Base-by-base conservation (phyloP, 2,329 filamentous ascomycete species). In the Cercospora berteroae region DNA sequence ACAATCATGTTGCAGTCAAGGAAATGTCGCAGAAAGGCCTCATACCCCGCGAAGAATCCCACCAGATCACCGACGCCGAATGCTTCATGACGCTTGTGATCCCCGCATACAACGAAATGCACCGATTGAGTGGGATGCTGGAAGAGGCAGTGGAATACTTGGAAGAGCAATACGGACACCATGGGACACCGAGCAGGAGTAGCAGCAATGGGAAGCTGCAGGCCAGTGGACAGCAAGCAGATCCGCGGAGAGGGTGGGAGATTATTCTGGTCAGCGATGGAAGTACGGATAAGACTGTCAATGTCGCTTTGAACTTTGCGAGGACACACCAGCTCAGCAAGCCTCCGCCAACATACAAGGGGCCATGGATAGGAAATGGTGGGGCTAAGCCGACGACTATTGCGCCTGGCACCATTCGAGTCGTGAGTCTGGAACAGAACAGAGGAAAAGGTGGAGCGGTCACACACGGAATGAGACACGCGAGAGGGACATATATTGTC, bases 401-500 rank as follows among this genome's bases (percentile, higher is more conserved):
- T 25, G 85, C 92, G 23, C 89, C 94, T 71, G 93, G 94, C 65
- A 86, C 92, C 55, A 86, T 99, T 67, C 87, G 95, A 10, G 88
- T 99, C 13, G 87, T 97, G 59, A 88, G 85, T 6, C 82, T 99
- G 62, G 87, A 89, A 69, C 83, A 88, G 79, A 99, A 99, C 79
- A 86, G 95, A 68, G 95, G 95, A 68, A 99, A 99, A 80, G 95
- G 95, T 63, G 95, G 95, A 23, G 92, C 93, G 7, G 95, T 98
- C 44, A 96, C 93, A 3, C 95, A 99, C 79, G 95, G 95, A 8
- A 90, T 99, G 84, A 87, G 95, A 42, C 95, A 99, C 81, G 93
- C 92, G 5, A 86, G 95, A 56, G 95, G 95, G 16, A 86, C 89
- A 75, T 97, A 97, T 79, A 89, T 92, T 36, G 87, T 97, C 6